Base-by-base conservation (phyloP, 75 land plant genomes). In the Larix kaempferi region DNA sequence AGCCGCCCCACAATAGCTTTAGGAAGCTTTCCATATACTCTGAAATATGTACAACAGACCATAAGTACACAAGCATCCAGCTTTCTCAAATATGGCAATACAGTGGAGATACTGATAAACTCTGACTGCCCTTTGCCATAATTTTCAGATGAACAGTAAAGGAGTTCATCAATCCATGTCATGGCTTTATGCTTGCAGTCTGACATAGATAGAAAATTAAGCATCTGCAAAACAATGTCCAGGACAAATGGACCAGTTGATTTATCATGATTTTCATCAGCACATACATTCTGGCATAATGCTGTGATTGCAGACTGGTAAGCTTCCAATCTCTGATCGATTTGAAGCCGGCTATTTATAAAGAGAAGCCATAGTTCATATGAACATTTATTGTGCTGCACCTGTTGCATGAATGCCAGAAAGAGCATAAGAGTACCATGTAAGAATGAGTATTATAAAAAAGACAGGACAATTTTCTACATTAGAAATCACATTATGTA, bases 341-440 rank as follows among this genome's bases (percentile, higher is more conserved):
- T 79, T 21, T 78, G 77, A 26, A 64, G 67, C 49, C 95, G 78
- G 72, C 95, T 94, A 74, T 91, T 89, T 27, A 94, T 88, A 78
- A 82, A 94, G 88, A 96, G 80, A 57, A 91, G 87, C 99, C 98
- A 94, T n/a, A 96, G 87, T 78, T 90, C 98, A 84, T 94, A 96
- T 33, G 93, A 94, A 54, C 77, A 75, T 81, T 84, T 76, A 39
- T 86, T 90, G 62, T 85, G 78, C 22, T 84, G 85, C 62, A 94
- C 87, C 99, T 96, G 88, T 49, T 81, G 22, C 82, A 44, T 49
- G 73, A 73, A 56, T 77, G 22, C 62, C 56, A 22, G 44, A 78
- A 73, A n/a, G 12, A 52, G 44, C 74, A 57, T 39, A n/a, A 15
- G 39, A 33, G 35, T 65, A 33, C 39, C 35, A 21, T 16, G 39